Conservation (phyloP, 2,329 filamentous ascomycete species). For the Xylaria arbuscula region DNA sequence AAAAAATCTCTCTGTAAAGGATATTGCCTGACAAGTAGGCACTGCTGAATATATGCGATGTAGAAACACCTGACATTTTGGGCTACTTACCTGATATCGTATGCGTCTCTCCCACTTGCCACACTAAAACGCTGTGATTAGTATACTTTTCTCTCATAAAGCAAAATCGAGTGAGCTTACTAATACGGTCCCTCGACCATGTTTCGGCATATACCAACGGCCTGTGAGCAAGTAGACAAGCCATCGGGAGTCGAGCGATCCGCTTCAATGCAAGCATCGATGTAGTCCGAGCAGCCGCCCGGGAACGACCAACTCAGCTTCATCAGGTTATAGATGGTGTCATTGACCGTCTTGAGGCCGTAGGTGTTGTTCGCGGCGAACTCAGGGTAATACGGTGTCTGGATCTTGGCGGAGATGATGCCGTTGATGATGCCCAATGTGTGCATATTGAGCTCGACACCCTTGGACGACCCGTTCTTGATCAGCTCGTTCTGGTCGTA, state of each 20-base stretch:
- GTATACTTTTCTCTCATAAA: background rate
- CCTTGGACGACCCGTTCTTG: slow-evolving; percentile 58
- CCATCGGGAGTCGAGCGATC: slow-evolving; percentile 54
- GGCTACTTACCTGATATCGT: slow-evolving; percentile 62
- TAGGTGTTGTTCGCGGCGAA: slow-evolving; percentile 60
- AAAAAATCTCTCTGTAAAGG: too few species aligned
- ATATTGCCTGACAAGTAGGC: background rate
- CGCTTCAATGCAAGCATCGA: slow-evolving; percentile 61
- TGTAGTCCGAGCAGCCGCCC: slow-evolving; percentile 64
- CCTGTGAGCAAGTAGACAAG: slow-evolving; percentile 64
- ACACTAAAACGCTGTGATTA: slow-evolving; percentile 32
- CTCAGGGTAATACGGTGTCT: slow-evolving; percentile 55
- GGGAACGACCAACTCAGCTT: slow-evolving; percentile 58
- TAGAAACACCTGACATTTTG: too few species aligned
- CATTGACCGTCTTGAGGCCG: slow-evolving; percentile 59
- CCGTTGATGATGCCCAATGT: slow-evolving; percentile 67
- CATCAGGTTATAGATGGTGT: slow-evolving; percentile 69
- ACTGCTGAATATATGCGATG: background rate
- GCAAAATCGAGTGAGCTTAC: slow-evolving; percentile 49
- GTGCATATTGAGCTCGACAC: slow-evolving; percentile 64
- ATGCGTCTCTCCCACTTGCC: slow-evolving; percentile 64
- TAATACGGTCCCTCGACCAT: slow-evolving; percentile 67
- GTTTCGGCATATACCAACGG: slow-evolving; percentile 64
- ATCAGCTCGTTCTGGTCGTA: slow-evolving; percentile 67
- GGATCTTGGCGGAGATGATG: slow-evolving; percentile 65